Evolutionary conservation across 176 grass and related monocot genomes (phyloP).

Genomic region (Echinochloa phyllopogon): DNA sequence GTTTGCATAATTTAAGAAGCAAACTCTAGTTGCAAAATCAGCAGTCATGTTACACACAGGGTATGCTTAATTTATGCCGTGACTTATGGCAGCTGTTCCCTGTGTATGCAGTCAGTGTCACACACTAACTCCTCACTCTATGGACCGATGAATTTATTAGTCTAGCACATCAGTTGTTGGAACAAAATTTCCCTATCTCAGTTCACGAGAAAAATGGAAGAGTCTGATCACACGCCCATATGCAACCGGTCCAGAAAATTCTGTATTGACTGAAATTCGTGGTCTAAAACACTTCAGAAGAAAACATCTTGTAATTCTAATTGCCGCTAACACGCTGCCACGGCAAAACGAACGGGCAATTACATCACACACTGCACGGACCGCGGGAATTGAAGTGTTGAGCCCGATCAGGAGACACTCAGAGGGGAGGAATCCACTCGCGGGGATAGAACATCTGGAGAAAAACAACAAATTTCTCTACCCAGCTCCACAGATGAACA

Average conservation of each 20-base stretch:
- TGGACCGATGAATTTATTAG: background rate
- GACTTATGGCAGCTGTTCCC: background rate
- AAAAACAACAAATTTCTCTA: background rate
- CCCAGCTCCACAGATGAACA: background rate
- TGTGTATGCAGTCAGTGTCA: background rate
- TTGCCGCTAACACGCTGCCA: background rate
- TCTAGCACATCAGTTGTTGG: background rate
- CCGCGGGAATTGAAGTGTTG: background rate
- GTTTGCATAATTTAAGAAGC: background rate
- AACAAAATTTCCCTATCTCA: background rate
- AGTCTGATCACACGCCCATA: background rate
- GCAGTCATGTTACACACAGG: background rate
- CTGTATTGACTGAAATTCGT: background rate
- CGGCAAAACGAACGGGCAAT: background rate
- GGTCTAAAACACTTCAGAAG: background rate
- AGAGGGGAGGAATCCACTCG: background rate
- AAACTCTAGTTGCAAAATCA: background rate
- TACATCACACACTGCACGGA: background rate
- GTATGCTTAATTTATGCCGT: too few relatives aligned
- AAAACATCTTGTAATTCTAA: background rate
- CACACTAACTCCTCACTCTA: background rate
- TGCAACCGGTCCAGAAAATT: background rate
- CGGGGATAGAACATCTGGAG: background rate
- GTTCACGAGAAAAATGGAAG: background rate
- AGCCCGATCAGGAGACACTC: background rate